Percentiles rank a stretch among this genome's conserved stretches.
phyloP scores from a whole-genome alignment of 1,284 basidiomycete species.

The Apiotrichum siamense region DNA sequence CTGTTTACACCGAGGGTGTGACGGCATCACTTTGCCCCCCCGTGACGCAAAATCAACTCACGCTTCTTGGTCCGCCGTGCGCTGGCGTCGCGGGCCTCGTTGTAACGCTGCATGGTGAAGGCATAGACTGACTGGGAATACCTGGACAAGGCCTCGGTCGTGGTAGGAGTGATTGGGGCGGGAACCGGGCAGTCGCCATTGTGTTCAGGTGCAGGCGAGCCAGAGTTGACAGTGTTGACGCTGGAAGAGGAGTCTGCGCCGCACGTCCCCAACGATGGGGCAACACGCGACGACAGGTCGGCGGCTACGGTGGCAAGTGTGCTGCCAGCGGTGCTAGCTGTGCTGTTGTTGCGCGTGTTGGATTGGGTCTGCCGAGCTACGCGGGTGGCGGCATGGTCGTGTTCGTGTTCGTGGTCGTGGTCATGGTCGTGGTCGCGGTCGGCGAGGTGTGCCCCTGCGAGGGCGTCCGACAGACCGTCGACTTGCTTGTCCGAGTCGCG shows the following conservation, averaged over 20 bases:
- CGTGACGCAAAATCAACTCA: not conserved
- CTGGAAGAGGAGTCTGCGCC: not conserved
- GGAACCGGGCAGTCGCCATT: not conserved
- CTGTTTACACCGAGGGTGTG: too few relatives aligned
- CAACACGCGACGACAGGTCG: not conserved
- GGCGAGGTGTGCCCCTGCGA: too few relatives aligned
- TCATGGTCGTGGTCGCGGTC: too few relatives aligned
- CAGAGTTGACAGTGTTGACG: too few relatives aligned
- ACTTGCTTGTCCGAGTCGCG: not conserved
- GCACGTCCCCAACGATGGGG: not conserved
- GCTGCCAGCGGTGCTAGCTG: too few relatives aligned
- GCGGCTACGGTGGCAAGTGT: too few relatives aligned
- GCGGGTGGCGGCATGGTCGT: too few relatives aligned
- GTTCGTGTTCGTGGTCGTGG: too few relatives aligned
- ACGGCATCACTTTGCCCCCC: not conserved
- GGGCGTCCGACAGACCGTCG: not conserved
- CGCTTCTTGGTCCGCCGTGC: not conserved
- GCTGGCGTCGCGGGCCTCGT: not conserved
- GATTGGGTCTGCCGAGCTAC: not conserved
- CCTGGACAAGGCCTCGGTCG: not conserved
- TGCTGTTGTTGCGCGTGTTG: not conserved
- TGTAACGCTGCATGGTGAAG: conserved; percentile 4
- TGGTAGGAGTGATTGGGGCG: not conserved
- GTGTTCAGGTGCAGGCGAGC: too few relatives aligned
- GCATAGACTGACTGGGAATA: conserved; percentile 3